Evolutionary conservation across 1,284 basidiomycete genomes (phyloP), one percentile per base, ranked within the genome.

Genomic region (Vanrija sp.): DNA sequence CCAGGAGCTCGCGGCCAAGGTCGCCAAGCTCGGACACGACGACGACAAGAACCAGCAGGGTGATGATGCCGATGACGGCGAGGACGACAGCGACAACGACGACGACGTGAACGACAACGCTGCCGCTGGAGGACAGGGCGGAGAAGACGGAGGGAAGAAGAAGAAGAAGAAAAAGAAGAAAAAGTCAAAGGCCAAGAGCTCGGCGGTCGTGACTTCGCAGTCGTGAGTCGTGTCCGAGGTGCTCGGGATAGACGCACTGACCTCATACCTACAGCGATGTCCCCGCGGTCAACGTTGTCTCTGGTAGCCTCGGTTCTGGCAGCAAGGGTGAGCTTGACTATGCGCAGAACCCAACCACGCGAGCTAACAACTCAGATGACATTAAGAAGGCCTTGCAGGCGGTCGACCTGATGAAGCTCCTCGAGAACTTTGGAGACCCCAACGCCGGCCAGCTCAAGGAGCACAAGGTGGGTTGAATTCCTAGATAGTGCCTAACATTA

Each of bases 391-490:
- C 71, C 8, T 59, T 75, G 27, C 71, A 74, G 53, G 76, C 76
- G 16, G 65, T 72, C 41, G 72, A 77, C 51, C 57, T 76, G 47
- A 75, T 76, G 71, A 77, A 77, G 65, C 69, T 77, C 25, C 63
- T 77, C 23, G 68, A 77, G 48, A 67, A 72, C 8, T 36, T 71
- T 31, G 73, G 72, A 7, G 67, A 70, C 54, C 67, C 72, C 12
- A 31, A 31, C 31, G 31, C 31, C 4, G 31, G 31, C 31, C 31
- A 31, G 38, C 80, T 87, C 64, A 88, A 86, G 24, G 86, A 87
- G 67, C 90, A 95, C 74, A 95, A 95, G 80, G 90, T 88, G 61
- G 47, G 79, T 63, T 43, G 20, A 7, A 24, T 47, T 18, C 19
- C 18, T 10, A 5, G 4, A 10, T 23, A 3, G 0, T 4, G 10